Conservation (phyloP, 2,329 filamentous ascomycete species). For the Sporothrix humicola region DNA sequence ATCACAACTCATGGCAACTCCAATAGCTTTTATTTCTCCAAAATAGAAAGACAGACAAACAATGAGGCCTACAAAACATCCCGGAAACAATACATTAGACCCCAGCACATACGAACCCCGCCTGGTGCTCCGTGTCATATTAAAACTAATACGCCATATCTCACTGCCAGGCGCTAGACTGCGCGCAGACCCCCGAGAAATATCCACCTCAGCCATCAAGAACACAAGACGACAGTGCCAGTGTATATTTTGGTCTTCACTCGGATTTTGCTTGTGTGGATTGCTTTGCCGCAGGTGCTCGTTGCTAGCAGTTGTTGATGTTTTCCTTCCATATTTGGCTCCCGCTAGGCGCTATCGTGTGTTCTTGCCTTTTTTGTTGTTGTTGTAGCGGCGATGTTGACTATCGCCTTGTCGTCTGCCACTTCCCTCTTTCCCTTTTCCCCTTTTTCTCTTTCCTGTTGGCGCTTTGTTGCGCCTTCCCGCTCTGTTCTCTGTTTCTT, state of each 20-base stretch:
- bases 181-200: not conserved
- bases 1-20: too few relatives aligned
- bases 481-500: not conserved
- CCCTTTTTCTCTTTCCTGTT: slow-evolving; percentile 25
- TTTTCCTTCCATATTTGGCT: slow-evolving; percentile 10
- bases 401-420: not conserved
- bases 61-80: not conserved
- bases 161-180: slow-evolving; percentile 25
- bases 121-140: slow-evolving; percentile 34
- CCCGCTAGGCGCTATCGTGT: not conserved
- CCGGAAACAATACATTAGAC: slow-evolving; percentile 1
- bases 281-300: slow-evolving; percentile 16
- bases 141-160: slow-evolving; percentile 29
- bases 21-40: too few relatives aligned
- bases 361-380: not conserved
- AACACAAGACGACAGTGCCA: too few relatives aligned
- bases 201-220: slow-evolving; percentile 8
- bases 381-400: too few relatives aligned
- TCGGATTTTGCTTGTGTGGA: not conserved
- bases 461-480: slow-evolving; percentile 9
- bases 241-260: too few relatives aligned
- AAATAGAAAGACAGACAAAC: not conserved
- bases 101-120: slow-evolving; percentile 30
- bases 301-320: slow-evolving; percentile 20
- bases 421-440: not conserved